Evolutionary conservation across 192 early-diverging fungal species (phyloP), one percentile per base, ranked within the genome.

Genomic region (Martensiomyces pterosporus): DNA sequence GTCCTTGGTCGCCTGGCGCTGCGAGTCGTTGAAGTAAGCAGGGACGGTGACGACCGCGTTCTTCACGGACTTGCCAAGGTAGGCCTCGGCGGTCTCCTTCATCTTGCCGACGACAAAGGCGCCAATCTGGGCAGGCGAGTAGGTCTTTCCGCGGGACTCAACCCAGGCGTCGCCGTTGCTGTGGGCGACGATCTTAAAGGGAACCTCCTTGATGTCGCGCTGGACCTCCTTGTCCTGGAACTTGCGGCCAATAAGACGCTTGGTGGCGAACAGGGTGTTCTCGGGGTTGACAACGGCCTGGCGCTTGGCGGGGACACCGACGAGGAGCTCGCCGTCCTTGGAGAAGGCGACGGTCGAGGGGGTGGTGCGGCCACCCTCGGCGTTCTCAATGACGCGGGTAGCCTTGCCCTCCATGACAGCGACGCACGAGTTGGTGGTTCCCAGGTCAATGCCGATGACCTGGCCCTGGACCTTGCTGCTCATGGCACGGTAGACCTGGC

Each of bases 1-100:
- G 75, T 99, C 96, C 86, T 96, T 97, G 82, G 96, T 98, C 59
- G 95, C 95, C 79, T 98, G 95, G 79, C 95, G 95, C 80, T 98
- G 95, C 38, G 91, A 91, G 82, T 97, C 94, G 80, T 94, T 97
- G 73, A 98, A 98, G 78, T 98, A 98, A 46, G 96, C 96, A 18
- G 96, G 96, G 24, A 98, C 96, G 33, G 96, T 98, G 57, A 98
- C 81, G 34, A 98, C 92, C 19, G 92, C 91, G 75, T 95, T 82
- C 64, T 90, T 84, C 47, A 87, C 83, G 18, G 82, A 66, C 71
- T 86, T 92, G 45, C 89, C 87, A 32, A 94, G 61, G 54, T 77
- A 85, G 19, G 72, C 76, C 59, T 85, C 84, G 8, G 96, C 93
- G 19, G 93, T 96, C 60, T 99, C 96, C 82, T 96, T 97, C 94